phyloP scores from a whole-genome alignment of 768 basidiomycete species.

The Pisolithus tinctorius region DNA sequence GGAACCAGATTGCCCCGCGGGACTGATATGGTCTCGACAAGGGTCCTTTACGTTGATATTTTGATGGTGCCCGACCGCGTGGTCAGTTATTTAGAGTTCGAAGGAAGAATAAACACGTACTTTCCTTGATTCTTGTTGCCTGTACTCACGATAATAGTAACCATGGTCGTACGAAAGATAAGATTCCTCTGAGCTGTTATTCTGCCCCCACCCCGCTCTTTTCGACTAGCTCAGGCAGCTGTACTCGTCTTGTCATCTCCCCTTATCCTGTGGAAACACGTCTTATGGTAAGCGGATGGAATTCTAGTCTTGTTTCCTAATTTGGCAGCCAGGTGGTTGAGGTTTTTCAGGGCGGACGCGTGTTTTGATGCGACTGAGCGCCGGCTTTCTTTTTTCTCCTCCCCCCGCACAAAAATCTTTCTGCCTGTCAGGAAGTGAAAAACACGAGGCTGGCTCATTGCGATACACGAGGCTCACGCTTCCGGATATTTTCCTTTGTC shows the following conservation, averaged over 20 bases:
- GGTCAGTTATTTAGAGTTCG: not conserved
- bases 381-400: constrained; percentile 15
- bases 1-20: too few species aligned
- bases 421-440: constrained; percentile 33
- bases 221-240: constrained; percentile 11
- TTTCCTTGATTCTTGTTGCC: constrained; percentile 9
- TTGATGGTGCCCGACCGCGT: not conserved
- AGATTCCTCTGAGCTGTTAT: not conserved
- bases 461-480: constrained; percentile 42
- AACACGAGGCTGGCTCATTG: constrained; percentile 41
- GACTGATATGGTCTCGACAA: too few species aligned
- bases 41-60: too few species aligned
- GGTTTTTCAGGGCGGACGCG: constrained; percentile 28
- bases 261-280: too few species aligned
- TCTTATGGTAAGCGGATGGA: constrained; percentile 20
- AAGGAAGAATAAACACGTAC: constrained; percentile 7
- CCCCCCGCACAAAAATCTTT: constrained; percentile 12
- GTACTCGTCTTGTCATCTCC: constrained; percentile 5
- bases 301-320: constrained; percentile 19
- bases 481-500: constrained; percentile 8
- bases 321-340: constrained; percentile 23
- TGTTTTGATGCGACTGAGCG: constrained; percentile 16
- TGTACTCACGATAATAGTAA: constrained; percentile 5
- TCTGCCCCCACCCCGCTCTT: not conserved
- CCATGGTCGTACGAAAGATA: not conserved